phyloP scores from a whole-genome alignment of 768 basidiomycete genomes.

The Naganishia friedmannii region DNA sequence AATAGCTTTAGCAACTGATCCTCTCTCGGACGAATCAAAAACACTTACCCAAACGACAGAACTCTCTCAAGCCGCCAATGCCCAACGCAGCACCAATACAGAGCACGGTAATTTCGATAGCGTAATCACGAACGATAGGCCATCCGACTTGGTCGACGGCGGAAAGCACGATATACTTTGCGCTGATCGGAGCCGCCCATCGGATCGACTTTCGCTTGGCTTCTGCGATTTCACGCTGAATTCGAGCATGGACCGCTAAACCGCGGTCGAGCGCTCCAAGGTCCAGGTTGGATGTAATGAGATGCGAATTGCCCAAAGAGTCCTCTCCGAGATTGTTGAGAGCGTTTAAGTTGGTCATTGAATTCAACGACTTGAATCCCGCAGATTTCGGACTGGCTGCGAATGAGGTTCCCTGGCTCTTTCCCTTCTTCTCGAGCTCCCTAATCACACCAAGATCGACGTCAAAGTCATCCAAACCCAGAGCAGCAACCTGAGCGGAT shows the following conservation, averaged over 20 bases:
- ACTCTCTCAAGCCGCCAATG: slow-evolving; percentile 85
- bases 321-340: slow-evolving; percentile 22
- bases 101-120: slow-evolving; percentile 84
- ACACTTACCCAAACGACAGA: slow-evolving; percentile 67
- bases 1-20: slow-evolving; percentile 1
- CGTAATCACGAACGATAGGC: slow-evolving; percentile 86
- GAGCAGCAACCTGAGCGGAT: slow-evolving; percentile 16
- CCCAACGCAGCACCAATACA: slow-evolving; percentile 79
- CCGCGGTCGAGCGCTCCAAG: slow-evolving; percentile 47
- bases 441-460: slow-evolving; percentile 15
- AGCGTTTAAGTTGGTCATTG: slow-evolving; percentile 30
- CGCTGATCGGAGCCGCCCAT: slow-evolving; percentile 59
- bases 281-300: slow-evolving; percentile 37
- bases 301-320: neutral
- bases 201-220: slow-evolving; percentile 44
- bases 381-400: slow-evolving; percentile 4
- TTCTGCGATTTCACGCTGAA: slow-evolving; percentile 48
- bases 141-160: slow-evolving; percentile 75
- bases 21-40: neutral
- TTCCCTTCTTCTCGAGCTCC: slow-evolving; percentile 29
- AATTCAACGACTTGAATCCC: slow-evolving; percentile 8
- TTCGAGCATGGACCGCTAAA: slow-evolving; percentile 46
- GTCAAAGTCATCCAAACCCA: slow-evolving; percentile 17
- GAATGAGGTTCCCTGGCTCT: slow-evolving; percentile 5
- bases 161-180: slow-evolving; percentile 78